These are phyloP conservation scores for Nicotiana tomentosiformis DNA, from an alignment of 257 asterid genomes.

Conservation along the genomic window DNA sequence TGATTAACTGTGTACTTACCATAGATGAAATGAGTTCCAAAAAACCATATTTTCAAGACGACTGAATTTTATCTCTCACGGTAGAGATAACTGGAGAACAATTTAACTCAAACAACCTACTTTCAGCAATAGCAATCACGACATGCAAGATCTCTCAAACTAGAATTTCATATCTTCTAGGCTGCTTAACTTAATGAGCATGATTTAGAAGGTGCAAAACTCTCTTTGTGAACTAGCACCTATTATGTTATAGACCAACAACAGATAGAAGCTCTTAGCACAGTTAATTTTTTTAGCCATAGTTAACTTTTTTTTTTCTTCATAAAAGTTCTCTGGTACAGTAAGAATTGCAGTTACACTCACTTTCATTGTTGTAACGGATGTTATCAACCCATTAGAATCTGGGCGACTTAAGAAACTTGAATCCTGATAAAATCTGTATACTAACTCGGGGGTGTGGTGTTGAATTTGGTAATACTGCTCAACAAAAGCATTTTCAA, in stretches of 20 bases:
- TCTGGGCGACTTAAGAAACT: constrained; percentile 85
- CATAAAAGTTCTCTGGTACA: neutral
- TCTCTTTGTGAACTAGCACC: neutral
- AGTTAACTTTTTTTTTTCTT: neutral
- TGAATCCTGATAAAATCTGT: constrained; percentile 67
- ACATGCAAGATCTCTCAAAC: neutral
- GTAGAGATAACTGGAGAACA: too few species aligned
- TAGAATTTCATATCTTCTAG: too few species aligned
- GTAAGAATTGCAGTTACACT: constrained; percentile 16
- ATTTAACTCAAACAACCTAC: too few species aligned
- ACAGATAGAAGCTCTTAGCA: neutral
- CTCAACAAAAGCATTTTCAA: constrained; percentile 96
- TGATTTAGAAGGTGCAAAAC: neutral
- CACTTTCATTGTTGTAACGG: constrained; percentile 87
- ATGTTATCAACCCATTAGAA: constrained; percentile 55
- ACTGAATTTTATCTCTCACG: too few species aligned
- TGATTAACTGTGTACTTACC: too few species aligned
- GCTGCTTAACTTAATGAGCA: neutral
- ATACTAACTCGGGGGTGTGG: constrained; percentile 64
- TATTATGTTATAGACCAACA: neutral
- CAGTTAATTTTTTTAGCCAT: neutral
- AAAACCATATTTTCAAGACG: too few species aligned
- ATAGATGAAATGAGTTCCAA: too few species aligned
- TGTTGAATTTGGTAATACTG: constrained; percentile 90
- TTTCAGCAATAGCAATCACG: too few species aligned